Evolutionary conservation across 139 green algal species (phyloP).

Genomic region (Volvox reticuliferus): DNA sequence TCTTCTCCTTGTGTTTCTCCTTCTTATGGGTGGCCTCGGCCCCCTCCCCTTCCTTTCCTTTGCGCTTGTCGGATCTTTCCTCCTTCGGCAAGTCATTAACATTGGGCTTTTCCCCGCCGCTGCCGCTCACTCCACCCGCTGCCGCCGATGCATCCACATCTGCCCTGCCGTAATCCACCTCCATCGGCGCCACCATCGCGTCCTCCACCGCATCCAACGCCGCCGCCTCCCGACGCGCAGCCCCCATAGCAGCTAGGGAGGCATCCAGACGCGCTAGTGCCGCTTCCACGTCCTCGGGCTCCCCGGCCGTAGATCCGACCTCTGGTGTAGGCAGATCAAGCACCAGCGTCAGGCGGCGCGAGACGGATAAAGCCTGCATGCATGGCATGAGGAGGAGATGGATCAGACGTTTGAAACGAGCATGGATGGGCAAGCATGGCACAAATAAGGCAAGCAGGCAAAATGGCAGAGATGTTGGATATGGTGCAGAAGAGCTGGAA

Average conservation of each 20-base stretch:
- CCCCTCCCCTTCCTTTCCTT: background rate
- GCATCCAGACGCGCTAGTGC: background rate
- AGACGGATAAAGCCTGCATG: constrained; percentile 27
- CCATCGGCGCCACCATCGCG: background rate
- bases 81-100: background rate
- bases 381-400: too few species aligned
- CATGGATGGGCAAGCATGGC: too few species aligned
- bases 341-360: constrained; percentile 22
- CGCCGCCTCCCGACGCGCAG: background rate
- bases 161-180: background rate
- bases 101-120: background rate
- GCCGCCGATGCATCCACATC: background rate
- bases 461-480: too few species aligned
- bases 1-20: constrained; percentile 34
- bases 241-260: background rate
- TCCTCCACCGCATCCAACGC: background rate
- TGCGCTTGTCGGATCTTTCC: background rate
- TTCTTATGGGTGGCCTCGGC: constrained; percentile 12
- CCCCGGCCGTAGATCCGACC: background rate
- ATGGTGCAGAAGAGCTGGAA: too few species aligned
- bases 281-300: constrained; percentile 5
- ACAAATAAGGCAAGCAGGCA: too few species aligned
- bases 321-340: background rate
- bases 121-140: background rate
- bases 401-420: too few species aligned